These are phyloP conservation scores for Pecoramyces ruminantium DNA, from an alignment of 192 early-diverging fungal species.

Conservation along the genomic window DNA sequence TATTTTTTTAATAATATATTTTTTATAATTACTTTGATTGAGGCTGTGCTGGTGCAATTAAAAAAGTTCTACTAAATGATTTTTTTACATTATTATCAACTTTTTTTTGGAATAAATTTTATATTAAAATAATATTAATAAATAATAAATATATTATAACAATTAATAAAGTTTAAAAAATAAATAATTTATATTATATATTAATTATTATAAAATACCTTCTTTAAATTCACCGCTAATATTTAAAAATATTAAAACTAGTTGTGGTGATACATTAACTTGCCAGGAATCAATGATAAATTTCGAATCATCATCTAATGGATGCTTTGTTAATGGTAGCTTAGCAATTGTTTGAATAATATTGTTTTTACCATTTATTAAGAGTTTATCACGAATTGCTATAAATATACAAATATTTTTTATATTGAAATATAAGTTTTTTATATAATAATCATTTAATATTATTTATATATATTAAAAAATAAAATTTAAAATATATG, in stretches of 20 bases:
- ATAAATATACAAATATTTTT: no score
- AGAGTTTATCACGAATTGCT: neutral
- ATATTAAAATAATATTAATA: no score
- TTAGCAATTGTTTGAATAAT: neutral
- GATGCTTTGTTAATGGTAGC: neutral
- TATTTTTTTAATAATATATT: no score
- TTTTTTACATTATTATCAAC: neutral
- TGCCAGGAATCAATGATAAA: neutral
- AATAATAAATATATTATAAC: no score
- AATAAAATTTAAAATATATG: no score
- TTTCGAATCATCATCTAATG: neutral
- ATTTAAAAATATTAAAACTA: neutral
- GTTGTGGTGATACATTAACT: neutral
- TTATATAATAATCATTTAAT: no score
- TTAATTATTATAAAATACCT: neutral
- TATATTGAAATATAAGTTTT: no score
- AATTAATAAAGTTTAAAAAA: no score
- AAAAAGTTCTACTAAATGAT: neutral
- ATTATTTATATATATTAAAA: no score
- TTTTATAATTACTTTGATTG: neutral
- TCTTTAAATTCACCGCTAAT: neutral
- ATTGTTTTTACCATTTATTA: neutral
- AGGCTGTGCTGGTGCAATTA: neutral
- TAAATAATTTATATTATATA: no score
- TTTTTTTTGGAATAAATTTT: no score